Conservation (phyloP, 2,329 filamentous ascomycete genomes). For the Emmonsiellopsis sp. region DNA sequence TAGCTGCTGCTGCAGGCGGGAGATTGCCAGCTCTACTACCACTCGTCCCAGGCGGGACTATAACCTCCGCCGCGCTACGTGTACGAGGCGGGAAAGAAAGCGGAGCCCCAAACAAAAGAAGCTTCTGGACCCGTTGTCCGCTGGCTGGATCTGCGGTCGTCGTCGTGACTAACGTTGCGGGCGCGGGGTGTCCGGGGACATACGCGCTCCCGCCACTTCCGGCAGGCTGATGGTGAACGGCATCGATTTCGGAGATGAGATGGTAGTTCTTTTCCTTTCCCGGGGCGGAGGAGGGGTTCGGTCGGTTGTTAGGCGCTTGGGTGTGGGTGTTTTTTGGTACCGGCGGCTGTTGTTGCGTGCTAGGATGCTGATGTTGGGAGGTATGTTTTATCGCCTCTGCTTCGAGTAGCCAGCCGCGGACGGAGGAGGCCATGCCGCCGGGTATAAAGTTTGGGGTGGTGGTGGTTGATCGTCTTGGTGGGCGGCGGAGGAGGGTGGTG, state of each 20-base stretch:
- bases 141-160: neutral
- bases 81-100: neutral
- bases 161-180: constrained; percentile 1
- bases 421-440: constrained; percentile 32
- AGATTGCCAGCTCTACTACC: too few relatives aligned
- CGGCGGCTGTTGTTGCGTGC: neutral
- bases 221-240: neutral
- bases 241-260: constrained; percentile 1
- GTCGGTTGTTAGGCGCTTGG: neutral
- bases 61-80: constrained; percentile 4
- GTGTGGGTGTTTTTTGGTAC: neutral
- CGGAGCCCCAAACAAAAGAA: constrained; percentile 9
- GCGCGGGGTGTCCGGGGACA: constrained; percentile 7
- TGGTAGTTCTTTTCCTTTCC: neutral
- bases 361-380: constrained; percentile 1
- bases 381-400: constrained; percentile 21
- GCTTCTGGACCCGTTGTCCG: neutral
- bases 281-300: neutral
- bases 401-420: constrained; percentile 35
- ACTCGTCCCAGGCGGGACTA: neutral
- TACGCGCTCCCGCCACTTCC: neutral
- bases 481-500: constrained; percentile 18
- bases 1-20: too few relatives aligned
- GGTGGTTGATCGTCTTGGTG: constrained; percentile 19
- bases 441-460: constrained; percentile 20